A percentile compares a stretch with the other conserved stretches of the same genome.
Evolutionary conservation across 306 rosid genomes (phyloP).

Genomic region (Casuarina glauca): DNA sequence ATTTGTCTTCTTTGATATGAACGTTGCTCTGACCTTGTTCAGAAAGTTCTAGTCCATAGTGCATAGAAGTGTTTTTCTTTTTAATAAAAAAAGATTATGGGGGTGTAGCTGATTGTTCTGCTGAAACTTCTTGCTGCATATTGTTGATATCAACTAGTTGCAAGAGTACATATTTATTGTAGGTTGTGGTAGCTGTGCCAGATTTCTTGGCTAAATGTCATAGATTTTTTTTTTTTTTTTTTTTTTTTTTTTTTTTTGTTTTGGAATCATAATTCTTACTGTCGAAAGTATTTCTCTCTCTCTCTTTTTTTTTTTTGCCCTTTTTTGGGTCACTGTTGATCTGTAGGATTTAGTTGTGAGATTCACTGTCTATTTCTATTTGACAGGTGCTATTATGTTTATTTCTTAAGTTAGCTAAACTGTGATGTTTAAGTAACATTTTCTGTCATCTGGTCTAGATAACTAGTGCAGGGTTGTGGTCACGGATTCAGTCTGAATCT

Average conservation of each 20-base stretch:
- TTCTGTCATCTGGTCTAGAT: constrained; percentile 43
- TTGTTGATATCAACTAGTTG: neutral
- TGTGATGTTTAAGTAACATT: constrained; percentile 24
- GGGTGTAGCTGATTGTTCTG: neutral
- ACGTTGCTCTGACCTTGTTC: neutral
- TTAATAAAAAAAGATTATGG: too few relatives aligned
- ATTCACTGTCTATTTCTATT: constrained; percentile 13
- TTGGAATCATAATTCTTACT: neutral
- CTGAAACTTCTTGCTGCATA: neutral
- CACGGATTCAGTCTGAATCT: constrained; percentile 58
- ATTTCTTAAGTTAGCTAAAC: constrained; percentile 28
- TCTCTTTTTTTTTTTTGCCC: neutral
- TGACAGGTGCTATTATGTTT: constrained; percentile 14
- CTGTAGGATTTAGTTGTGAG: constrained; percentile 6
- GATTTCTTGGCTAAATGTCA: neutral
- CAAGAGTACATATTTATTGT: neutral
- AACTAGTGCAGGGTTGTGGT: constrained; percentile 85
- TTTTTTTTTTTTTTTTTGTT: neutral
- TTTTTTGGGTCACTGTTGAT: neutral
- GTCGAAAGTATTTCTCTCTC: neutral
- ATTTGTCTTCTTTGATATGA: neutral
- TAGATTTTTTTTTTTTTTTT: neutral
- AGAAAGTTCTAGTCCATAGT: neutral
- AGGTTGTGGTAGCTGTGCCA: neutral
- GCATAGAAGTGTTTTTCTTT: neutral